These are phyloP conservation scores for Termitomyces sp. DNA, from an alignment of 768 basidiomycete genomes.

Conservation along the genomic window DNA sequence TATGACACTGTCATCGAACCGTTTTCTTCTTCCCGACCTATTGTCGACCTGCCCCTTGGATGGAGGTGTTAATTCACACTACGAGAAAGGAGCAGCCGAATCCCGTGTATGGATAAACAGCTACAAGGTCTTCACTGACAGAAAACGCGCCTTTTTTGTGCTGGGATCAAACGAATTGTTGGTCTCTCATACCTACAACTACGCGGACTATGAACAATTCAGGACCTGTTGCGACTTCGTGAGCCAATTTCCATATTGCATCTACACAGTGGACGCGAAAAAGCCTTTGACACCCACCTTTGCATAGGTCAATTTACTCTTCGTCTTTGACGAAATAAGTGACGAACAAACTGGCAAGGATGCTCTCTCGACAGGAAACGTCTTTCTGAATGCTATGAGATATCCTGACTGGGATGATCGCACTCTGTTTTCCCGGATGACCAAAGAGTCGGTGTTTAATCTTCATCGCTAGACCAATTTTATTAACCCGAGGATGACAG, in stretches of 20 bases:
- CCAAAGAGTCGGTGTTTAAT: constrained; percentile 48
- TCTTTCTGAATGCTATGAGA: constrained; percentile 50
- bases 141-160: constrained; percentile 61
- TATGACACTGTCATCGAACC: constrained; percentile 22
- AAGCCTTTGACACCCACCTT: neutral
- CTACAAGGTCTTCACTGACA: constrained; percentile 54
- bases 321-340: constrained; percentile 66
- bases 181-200: constrained; percentile 58
- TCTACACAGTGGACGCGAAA: neutral
- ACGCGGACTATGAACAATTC: constrained; percentile 53
- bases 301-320: constrained; percentile 52
- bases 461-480: neutral
- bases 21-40: constrained; percentile 57
- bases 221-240: constrained; percentile 63
- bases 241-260: constrained; percentile 19
- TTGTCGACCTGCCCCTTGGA: constrained; percentile 42
- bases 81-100: constrained; percentile 49
- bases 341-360: constrained; percentile 60
- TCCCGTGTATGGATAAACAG: constrained; percentile 62
- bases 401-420: constrained; percentile 50
- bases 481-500: constrained; percentile 27
- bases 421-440: constrained; percentile 55
- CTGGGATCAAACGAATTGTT: constrained; percentile 60
- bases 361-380: constrained; percentile 48
- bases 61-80: constrained; percentile 53